These are phyloP conservation scores for Solanum infundibuliforme DNA, from an alignment of 257 asterid species.

Conservation along the genomic window DNA sequence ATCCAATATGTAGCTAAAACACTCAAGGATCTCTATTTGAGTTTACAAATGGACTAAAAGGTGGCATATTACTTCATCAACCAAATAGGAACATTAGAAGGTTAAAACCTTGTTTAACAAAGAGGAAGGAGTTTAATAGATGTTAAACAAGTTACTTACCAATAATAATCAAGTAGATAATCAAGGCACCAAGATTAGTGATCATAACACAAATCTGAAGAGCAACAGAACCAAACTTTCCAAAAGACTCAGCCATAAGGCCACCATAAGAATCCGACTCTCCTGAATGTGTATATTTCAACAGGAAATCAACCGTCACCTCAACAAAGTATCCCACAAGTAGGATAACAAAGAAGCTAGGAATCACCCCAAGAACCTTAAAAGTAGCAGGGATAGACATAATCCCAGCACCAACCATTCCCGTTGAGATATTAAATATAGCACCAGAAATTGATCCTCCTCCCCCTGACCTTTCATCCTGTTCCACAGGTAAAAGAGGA, in stretches of 20 bases:
- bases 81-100: neutral
- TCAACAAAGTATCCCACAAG: conserved; percentile 73
- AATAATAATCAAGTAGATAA: conserved; percentile 80
- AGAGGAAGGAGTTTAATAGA: neutral
- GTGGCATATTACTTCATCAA: neutral
- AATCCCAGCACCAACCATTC: conserved; percentile 94
- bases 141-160: conserved; percentile 29
- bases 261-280: conserved; percentile 68
- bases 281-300: conserved; percentile 59
- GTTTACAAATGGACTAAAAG: neutral
- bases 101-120: neutral
- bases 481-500: conserved; percentile 42
- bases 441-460: conserved; percentile 82
- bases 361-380: conserved; percentile 80
- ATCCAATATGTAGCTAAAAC: neutral
- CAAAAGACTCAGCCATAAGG: conserved; percentile 90
- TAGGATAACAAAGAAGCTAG: conserved; percentile 58
- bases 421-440: conserved; percentile 73
- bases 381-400: conserved; percentile 94
- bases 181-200: conserved; percentile 88
- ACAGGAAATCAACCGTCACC: conserved; percentile 80
- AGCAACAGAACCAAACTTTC: conserved; percentile 65
- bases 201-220: conserved; percentile 83
- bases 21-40: neutral
- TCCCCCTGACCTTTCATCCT: conserved; percentile 18